phyloP scores from a whole-genome alignment of 2,329 filamentous ascomycete species.

The Epichloe elymi region DNA sequence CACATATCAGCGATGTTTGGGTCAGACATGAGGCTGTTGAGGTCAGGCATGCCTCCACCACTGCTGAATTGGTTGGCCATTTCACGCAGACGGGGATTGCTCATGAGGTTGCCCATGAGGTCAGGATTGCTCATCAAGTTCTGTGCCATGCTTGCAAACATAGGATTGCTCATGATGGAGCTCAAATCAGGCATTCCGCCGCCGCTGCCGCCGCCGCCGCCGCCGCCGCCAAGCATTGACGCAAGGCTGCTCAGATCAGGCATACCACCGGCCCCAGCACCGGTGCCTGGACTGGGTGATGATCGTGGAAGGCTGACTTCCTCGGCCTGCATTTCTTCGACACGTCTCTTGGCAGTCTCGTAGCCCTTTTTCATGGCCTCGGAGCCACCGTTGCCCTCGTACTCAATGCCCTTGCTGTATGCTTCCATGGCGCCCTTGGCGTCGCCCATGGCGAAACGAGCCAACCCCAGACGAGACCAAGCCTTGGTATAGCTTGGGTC shows the following conservation, averaged over 20 bases:
- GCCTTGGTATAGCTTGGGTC: constrained; percentile 95
- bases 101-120: constrained; percentile 84
- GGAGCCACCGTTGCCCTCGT: constrained; percentile 85
- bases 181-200: constrained; percentile 81
- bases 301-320: constrained; percentile 28
- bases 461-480: constrained; percentile 86
- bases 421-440: constrained; percentile 88
- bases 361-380: constrained; percentile 96
- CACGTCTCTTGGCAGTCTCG: constrained; percentile 80
- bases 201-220: constrained; percentile 43
- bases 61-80: constrained; percentile 72
- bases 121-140: constrained; percentile 96
- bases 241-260: constrained; percentile 60
- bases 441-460: constrained; percentile 83
- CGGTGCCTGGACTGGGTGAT: constrained; percentile 35
- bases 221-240: constrained; percentile 56
- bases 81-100: constrained; percentile 74
- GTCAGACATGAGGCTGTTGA: constrained; percentile 78
- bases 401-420: constrained; percentile 82
- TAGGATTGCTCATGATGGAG: constrained; percentile 90
- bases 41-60: constrained; percentile 80
- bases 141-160: constrained; percentile 96
- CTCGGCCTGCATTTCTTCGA: constrained; percentile 60
- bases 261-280: constrained; percentile 46
- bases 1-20: constrained; percentile 87